Percentiles rank a stretch among this genome's conserved stretches.
Conservation (phyloP, 2,329 filamentous ascomycete genomes). For the Elsinoe batatas region DNA sequence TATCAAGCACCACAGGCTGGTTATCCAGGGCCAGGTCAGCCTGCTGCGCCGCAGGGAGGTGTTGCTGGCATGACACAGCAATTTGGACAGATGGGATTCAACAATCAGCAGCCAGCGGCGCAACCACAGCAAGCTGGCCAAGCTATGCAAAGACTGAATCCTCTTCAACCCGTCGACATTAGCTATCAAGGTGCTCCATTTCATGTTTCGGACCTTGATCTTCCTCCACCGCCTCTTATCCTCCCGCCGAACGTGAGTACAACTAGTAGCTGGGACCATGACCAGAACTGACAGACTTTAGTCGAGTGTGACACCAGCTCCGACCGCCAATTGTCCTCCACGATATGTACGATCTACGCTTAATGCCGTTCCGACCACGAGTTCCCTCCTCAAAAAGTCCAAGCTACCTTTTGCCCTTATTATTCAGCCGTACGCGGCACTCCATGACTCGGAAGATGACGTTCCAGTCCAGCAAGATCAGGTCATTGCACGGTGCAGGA, state of each 20-base stretch:
- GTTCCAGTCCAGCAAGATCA: conserved; percentile 92
- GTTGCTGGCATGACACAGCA: conserved; percentile 64
- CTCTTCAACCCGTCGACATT: conserved; percentile 84
- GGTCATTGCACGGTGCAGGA: conserved; percentile 89
- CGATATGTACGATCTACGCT: conserved; percentile 94
- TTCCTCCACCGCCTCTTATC: conserved; percentile 82
- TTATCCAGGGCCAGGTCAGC: conserved; percentile 48
- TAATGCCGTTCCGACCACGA: conserved; percentile 85
- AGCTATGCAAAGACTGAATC: conserved; percentile 57
- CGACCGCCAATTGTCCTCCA: conserved; percentile 78
- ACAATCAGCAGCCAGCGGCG: conserved; percentile 34
- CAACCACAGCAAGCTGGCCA: conserved; percentile 42
- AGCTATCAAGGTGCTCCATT: conserved; percentile 70
- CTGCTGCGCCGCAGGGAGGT: conserved; percentile 20
- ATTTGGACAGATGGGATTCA: conserved; percentile 69
- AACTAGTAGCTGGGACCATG: not conserved
- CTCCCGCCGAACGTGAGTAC: conserved; percentile 78
- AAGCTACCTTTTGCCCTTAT: conserved; percentile 90
- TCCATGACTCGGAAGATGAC: conserved; percentile 85
- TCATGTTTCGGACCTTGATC: conserved; percentile 83
- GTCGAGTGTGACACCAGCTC: conserved; percentile 85
- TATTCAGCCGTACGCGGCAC: conserved; percentile 87
- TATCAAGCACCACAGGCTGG: conserved; percentile 60
- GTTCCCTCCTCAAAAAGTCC: conserved; percentile 91
- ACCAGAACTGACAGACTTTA: conserved; percentile 38